A percentile compares a stretch with the other conserved stretches of the same genome.
Conservation (phyloP, 805 yeast species). For the Candida fluviatilis region DNA sequence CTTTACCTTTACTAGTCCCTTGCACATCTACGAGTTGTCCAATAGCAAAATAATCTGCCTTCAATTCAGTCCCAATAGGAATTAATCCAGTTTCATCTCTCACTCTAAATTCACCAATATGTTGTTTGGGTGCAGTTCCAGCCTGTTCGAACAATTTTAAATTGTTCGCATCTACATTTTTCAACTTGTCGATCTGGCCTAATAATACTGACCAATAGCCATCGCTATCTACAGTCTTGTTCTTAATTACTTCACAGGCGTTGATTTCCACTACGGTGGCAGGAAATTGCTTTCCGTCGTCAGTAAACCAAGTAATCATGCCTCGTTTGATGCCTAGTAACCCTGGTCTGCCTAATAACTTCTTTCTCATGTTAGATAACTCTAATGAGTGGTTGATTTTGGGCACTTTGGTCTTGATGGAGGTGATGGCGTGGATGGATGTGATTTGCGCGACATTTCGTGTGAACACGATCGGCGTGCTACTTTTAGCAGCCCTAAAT, state of each 20-base stretch:
- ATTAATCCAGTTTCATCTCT: constrained; percentile 60
- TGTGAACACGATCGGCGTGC: neutral
- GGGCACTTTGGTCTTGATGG: constrained; percentile 43
- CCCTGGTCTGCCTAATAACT: constrained; percentile 77
- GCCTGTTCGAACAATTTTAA: constrained; percentile 79
- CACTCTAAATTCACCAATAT: constrained; percentile 76
- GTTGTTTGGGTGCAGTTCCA: constrained; percentile 76
- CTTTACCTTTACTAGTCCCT: constrained; percentile 87
- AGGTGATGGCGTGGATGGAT: constrained; percentile 50
- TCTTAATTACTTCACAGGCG: constrained; percentile 78
- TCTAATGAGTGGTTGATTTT: constrained; percentile 63
- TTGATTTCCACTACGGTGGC: constrained; percentile 88
- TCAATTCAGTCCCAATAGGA: constrained; percentile 72
- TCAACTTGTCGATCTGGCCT: constrained; percentile 72
- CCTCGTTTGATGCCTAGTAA: constrained; percentile 81
- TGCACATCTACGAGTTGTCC: constrained; percentile 85
- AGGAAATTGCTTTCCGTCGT: constrained; percentile 65
- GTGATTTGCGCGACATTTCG: constrained; percentile 43
- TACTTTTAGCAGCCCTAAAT: neutral
- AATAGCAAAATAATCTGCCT: constrained; percentile 75
- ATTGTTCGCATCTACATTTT: constrained; percentile 52
- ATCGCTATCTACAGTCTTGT: constrained; percentile 64
- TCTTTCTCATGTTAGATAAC: constrained; percentile 65
- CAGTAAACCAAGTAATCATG: constrained; percentile 80
- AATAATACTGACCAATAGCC: constrained; percentile 86